Conservation (phyloP, 129 eudicot genomes). For the Gnaphalium uliginosum region DNA sequence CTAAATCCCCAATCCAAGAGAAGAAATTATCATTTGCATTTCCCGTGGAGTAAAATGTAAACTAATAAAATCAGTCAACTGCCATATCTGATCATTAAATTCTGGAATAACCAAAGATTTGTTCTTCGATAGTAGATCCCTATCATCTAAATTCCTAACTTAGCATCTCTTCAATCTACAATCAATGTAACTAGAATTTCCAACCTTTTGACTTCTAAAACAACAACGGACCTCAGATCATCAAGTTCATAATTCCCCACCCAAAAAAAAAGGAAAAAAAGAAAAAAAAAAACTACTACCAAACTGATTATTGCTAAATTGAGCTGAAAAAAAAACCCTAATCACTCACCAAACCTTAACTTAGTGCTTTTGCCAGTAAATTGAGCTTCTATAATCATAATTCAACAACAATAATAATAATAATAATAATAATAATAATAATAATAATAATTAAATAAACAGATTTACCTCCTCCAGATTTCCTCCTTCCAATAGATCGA, state of each 20-base stretch:
- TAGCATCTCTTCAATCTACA: background rate
- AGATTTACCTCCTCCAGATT: conserved; percentile 80
- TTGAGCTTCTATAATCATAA: background rate
- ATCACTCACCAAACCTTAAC: background rate
- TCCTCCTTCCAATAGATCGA: conserved; percentile 79
- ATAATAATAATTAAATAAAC: background rate
- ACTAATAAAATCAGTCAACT: background rate
- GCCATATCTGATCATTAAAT: background rate
- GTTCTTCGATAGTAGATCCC: background rate
- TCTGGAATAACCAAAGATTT: no score
- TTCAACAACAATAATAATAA: background rate
- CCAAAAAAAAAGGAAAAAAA: background rate
- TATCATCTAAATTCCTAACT: background rate
- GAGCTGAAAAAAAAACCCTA: background rate
- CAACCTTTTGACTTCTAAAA: conserved; percentile 7
- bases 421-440: background rate
- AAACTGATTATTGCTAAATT: background rate
- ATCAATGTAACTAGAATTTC: background rate
- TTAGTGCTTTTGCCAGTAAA: background rate
- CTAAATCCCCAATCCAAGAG: background rate
- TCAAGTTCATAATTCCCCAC: background rate
- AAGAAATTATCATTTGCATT: background rate
- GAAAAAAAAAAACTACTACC: background rate
- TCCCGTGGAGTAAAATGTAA: background rate
- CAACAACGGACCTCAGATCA: conserved; percentile 4